Percentiles rank a stretch among this genome's conserved stretches.
Evolutionary conservation across 2,329 filamentous ascomycete species (phyloP).

Genomic region (Epichloe sibirici): DNA sequence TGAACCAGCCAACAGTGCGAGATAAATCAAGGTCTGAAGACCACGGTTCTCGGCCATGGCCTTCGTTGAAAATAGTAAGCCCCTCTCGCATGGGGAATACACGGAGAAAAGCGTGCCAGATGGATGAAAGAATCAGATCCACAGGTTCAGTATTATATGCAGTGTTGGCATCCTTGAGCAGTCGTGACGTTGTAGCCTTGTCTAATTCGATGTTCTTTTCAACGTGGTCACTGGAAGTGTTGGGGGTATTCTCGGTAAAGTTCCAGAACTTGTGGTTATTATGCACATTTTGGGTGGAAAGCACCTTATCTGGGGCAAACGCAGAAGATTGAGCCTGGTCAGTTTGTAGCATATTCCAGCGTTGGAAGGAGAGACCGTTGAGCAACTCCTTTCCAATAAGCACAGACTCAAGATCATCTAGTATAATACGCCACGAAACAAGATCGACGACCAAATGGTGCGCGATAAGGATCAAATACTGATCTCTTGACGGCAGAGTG

Average conservation of each 20-base stretch:
- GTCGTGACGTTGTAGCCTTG: background rate
- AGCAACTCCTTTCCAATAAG: constrained; percentile 13
- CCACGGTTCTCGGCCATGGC: constrained; percentile 19
- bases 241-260: background rate
- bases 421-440: constrained; percentile 32
- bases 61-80: constrained; percentile 17
- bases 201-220: background rate
- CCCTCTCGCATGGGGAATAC: constrained; percentile 15
- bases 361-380: constrained; percentile 19
- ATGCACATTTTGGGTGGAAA: background rate
- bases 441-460: constrained; percentile 31
- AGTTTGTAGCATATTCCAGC: constrained; percentile 22
- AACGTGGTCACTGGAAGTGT: constrained; percentile 3
- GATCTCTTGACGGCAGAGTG: constrained; percentile 4
- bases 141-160: constrained; percentile 19
- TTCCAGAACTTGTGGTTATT: constrained; percentile 2
- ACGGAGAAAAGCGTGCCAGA: constrained; percentile 16
- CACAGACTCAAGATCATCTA: constrained; percentile 29
- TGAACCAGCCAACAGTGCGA: constrained; percentile 27
- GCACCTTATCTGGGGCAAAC: background rate
- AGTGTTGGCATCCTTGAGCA: constrained; percentile 9
- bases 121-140: constrained; percentile 20
- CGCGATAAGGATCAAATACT: constrained; percentile 19
- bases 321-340: constrained; percentile 13
- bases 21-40: constrained; percentile 17